These are phyloP conservation scores for Globisporangium paroecandrum DNA, from an alignment of 352 stramenopile species.

Conservation along the genomic window DNA sequence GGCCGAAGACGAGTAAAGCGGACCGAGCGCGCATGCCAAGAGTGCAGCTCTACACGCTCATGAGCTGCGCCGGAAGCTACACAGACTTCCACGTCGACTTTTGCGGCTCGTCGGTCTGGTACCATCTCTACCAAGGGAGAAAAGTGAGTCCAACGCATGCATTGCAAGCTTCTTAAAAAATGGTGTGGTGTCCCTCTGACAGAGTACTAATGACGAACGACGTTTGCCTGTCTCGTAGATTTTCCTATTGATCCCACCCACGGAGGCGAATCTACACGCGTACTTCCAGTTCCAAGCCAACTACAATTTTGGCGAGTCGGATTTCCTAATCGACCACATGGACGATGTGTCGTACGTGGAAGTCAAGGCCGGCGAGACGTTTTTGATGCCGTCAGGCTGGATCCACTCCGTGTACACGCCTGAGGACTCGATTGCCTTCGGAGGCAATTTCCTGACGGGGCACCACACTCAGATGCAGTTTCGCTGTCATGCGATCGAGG, in stretches of 20 bases:
- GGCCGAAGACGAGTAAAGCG: slow-evolving; percentile 17
- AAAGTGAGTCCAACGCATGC: slow-evolving; percentile 22
- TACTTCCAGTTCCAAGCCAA: slow-evolving; percentile 28
- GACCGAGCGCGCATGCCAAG: slow-evolving; percentile 20
- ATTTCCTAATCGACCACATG: slow-evolving; percentile 27
- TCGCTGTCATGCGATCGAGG: slow-evolving; percentile 29
- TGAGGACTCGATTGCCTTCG: slow-evolving; percentile 40
- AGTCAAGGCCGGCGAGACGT: slow-evolving; percentile 32
- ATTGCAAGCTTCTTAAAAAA: background rate
- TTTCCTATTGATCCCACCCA: slow-evolving; percentile 41
- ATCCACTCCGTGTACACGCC: slow-evolving; percentile 43
- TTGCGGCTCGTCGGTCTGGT: slow-evolving; percentile 46
- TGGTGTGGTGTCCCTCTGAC: background rate
- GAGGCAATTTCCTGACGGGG: slow-evolving; percentile 38
- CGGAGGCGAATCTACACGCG: slow-evolving; percentile 24
- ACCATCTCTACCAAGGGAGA: slow-evolving; percentile 35
- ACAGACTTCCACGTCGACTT: slow-evolving; percentile 46
- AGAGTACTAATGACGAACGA: background rate
- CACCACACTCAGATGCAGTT: slow-evolving; percentile 39
- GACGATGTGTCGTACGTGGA: slow-evolving; percentile 30
- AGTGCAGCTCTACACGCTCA: slow-evolving; percentile 39
- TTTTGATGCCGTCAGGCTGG: slow-evolving; percentile 44
- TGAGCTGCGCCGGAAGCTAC: slow-evolving; percentile 40
- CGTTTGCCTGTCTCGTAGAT: slow-evolving; percentile 19
- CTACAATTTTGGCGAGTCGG: slow-evolving; percentile 23